These are phyloP conservation scores for Taiozyma onychis DNA, from an alignment of 1,139 yeast genomes.

Conservation along the genomic window DNA sequence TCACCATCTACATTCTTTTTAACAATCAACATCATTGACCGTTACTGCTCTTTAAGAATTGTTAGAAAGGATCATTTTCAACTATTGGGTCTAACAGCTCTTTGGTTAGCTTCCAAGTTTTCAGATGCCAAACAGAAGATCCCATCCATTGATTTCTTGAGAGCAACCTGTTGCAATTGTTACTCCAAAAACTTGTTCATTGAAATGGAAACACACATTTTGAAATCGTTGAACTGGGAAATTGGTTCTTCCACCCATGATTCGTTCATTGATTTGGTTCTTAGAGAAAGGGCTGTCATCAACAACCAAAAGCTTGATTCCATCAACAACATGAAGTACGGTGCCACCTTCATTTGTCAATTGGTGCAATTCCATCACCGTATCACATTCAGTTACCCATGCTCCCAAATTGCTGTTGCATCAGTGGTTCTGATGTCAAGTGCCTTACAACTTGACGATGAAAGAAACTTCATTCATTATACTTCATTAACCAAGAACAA, in stretches of 20 bases:
- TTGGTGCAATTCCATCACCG: conserved; percentile 58
- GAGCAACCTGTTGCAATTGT: conserved; percentile 51
- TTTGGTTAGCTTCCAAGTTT: conserved; percentile 73
- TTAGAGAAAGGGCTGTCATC: conserved; percentile 25
- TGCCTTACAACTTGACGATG: conserved; percentile 11
- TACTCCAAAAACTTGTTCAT: conserved; percentile 54
- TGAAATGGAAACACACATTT: conserved; percentile 63
- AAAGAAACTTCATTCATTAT: conserved; percentile 7
- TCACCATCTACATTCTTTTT: conserved; percentile 77
- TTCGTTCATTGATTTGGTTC: conserved; percentile 51
- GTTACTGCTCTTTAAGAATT: conserved; percentile 83
- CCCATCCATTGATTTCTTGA: conserved; percentile 46
- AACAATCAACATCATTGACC: conserved; percentile 78
- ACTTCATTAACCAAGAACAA: conserved; percentile 3
- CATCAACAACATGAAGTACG: conserved; percentile 44
- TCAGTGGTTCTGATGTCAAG: conserved; percentile 30
- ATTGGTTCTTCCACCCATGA: conserved; percentile 56
- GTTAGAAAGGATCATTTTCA: conserved; percentile 71
- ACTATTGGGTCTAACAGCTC: conserved; percentile 60
- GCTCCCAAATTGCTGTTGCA: conserved; percentile 54
- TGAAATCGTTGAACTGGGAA: conserved; percentile 54
- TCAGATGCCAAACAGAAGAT: conserved; percentile 63
- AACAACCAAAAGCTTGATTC: conserved; percentile 24
- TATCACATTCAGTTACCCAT: conserved; percentile 48
- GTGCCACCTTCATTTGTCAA: conserved; percentile 60